A percentile compares a stretch with the other conserved stretches of the same genome.
phyloP scores from a whole-genome alignment of 2,329 filamentous ascomycete species.

The Immersiporthe knoxdaviesiana region DNA sequence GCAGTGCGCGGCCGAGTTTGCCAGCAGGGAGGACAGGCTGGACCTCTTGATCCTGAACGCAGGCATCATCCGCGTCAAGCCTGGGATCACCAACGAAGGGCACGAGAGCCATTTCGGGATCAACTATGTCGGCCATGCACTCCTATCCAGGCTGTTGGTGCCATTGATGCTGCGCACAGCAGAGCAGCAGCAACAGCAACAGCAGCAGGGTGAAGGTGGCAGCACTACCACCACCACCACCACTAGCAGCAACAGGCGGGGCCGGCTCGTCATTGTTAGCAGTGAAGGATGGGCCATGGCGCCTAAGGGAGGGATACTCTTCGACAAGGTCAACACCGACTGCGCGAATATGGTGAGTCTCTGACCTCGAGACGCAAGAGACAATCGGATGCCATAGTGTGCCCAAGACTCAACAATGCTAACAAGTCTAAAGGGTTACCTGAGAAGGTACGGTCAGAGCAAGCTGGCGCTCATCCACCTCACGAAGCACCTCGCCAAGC shows the following conservation, averaged over 20 bases:
- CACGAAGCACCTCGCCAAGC: conserved; percentile 43
- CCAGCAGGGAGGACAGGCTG: conserved; percentile 7
- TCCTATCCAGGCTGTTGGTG: conserved; percentile 41
- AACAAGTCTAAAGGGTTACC: conserved; percentile 33
- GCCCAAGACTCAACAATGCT: not conserved
- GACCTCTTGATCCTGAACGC: conserved; percentile 19
- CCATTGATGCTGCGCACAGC: conserved; percentile 39
- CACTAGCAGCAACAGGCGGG: not conserved
- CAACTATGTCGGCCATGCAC: conserved; percentile 49
- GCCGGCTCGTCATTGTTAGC: conserved; percentile 33
- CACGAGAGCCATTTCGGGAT: conserved; percentile 50
- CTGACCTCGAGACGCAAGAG: too few species aligned
- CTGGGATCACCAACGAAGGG: conserved; percentile 41
- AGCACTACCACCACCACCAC: not conserved
- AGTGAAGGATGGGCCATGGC: conserved; percentile 35
- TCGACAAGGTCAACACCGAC: conserved; percentile 37
- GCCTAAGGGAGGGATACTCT: conserved; percentile 38
- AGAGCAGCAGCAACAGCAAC: not conserved
- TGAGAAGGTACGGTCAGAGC: conserved; percentile 48
- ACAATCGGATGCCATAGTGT: too few species aligned
- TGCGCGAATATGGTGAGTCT: conserved; percentile 24
- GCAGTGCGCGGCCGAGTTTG: conserved; percentile 13
- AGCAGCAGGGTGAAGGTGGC: conserved; percentile 4
- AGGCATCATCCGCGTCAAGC: conserved; percentile 20
- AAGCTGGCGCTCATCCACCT: conserved; percentile 54